Percentiles rank a stretch among this genome's conserved stretches.
Evolutionary conservation across 768 basidiomycete species (phyloP).

Genomic region (Mycena kentingensis): DNA sequence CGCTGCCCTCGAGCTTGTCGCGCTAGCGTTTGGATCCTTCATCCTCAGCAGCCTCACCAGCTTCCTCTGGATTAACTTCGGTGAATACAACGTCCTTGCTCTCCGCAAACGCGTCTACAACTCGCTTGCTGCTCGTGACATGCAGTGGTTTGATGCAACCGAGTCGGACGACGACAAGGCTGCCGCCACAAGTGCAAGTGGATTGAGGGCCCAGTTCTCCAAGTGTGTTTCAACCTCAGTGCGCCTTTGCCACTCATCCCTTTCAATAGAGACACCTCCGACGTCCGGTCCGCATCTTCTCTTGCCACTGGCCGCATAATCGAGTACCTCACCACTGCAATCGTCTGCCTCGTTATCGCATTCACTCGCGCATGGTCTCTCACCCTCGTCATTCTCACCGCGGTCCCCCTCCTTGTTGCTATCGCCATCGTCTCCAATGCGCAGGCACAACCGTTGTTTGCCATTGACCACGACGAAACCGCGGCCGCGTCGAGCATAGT

Average conservation of each 20-base stretch:
- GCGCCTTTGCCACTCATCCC: neutral
- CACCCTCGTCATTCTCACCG: constrained; percentile 89
- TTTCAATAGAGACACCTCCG: constrained; percentile 82
- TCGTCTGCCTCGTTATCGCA: constrained; percentile 81
- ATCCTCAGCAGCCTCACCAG: constrained; percentile 74
- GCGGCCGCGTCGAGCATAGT: constrained; percentile 76
- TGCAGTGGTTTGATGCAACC: constrained; percentile 91
- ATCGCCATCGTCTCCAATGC: constrained; percentile 76
- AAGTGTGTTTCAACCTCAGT: constrained; percentile 46
- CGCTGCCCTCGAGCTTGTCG: constrained; percentile 66
- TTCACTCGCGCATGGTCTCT: constrained; percentile 79
- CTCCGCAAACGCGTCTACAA: constrained; percentile 70
- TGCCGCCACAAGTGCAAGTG: constrained; percentile 76
- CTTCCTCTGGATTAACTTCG: constrained; percentile 83
- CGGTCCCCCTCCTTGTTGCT: constrained; percentile 79
- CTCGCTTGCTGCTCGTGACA: constrained; percentile 66
- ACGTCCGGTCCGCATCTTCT: constrained; percentile 84
- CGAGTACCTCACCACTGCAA: constrained; percentile 77
- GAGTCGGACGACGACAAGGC: constrained; percentile 44
- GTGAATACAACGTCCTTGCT: constrained; percentile 74
- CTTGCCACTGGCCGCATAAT: constrained; percentile 76
- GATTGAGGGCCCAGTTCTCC: constrained; percentile 91
- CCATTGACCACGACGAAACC: constrained; percentile 63
- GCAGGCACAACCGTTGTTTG: constrained; percentile 66
- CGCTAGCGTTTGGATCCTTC: constrained; percentile 65